Base-by-base conservation (phyloP, 495 filamentous ascomycete genomes). In the Staphylotrichum tortipilum region DNA sequence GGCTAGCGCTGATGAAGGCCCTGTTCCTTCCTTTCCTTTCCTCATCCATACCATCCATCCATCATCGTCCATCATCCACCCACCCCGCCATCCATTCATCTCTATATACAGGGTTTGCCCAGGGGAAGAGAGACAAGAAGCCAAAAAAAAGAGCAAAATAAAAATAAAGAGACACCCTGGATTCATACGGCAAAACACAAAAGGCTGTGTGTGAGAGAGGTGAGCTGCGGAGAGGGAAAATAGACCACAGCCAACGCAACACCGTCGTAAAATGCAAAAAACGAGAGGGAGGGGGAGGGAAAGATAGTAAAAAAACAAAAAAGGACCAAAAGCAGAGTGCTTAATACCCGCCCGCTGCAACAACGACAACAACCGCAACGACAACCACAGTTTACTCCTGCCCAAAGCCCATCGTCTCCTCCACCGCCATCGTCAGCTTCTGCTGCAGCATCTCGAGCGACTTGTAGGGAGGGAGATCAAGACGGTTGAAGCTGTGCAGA, bases 331-430 rank as follows among this genome's bases (percentile, higher is more conserved):
- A n/a, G n/a, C n/a, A n/a, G n/a, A n/a, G n/a, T n/a, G n/a, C n/a
- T n/a, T n/a, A n/a, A n/a, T n/a, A n/a, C n/a, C n/a, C n/a, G n/a
- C n/a, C n/a, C n/a, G n/a, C n/a, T n/a, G n/a, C n/a, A n/a, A n/a
- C n/a, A n/a, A n/a, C n/a, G n/a, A n/a, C n/a, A n/a, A n/a, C n/a
- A n/a, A n/a, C n/a, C n/a, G n/a, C n/a, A n/a, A n/a, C n/a, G n/a
- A n/a, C n/a, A n/a, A n/a, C n/a, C n/a, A n/a, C n/a, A n/a, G 12
- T 30, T 55, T 73, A 98, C 74, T 99, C 92, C 71, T 99, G 94
- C 44, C 92, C 92, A 66, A 99, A 99, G 50, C 92, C 92, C 75
- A 99, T 86, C 9, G 92, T 99, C 73, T 99, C 92, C 72, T 99
- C 92, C 49, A 99, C 92, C 5, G 92, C 92, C 62, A 92, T 91